Evolutionary conservation across 176 grass and related monocot genomes (phyloP), one percentile per base, ranked within the genome.

Genomic region (Rhynchospora pubera): DNA sequence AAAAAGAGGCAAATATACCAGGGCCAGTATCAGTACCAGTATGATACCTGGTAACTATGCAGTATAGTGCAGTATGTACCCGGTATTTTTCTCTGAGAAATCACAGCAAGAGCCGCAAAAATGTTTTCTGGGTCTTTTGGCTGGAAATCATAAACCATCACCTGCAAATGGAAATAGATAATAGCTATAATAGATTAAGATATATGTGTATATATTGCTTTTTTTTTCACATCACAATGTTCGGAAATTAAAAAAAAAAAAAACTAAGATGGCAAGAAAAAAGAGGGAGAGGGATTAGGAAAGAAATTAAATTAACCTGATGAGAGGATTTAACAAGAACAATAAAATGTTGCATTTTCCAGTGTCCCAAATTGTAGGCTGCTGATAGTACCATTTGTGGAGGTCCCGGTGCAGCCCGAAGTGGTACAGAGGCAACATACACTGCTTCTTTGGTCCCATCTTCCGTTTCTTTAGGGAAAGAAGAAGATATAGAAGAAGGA

Each of bases 261-360:
- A 39, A 39, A 28, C 1, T 28, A 28, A 45, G 30, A 7, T 59
- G 57, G 57, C 7, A 44, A 79, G 39, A 34, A 46, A 26, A 9
- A 18, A 68, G 61, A 59, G 4, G 11, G 30, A n/a, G 18, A 83
- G n/a, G 23, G 75, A 4, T 14, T 13, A 6, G 48, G 8, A 19
- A 59, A 65, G 21, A 21, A 64, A 64, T 28, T 64, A 1, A 67
- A 82, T 9, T 12, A 47, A 83, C n/a, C 43, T 83, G 26, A 50
- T 47, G 13, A 18, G 28, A 80, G 19, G 89, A 84, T 12, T 83
- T 83, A 79, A 98, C 58, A 79, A 98, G 64, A 79, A 94, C 89
- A 83, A 98, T 82, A 84, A 91, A 98, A 87, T 91, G 95, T 83
- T 91, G 95, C 51, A 94, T 85, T 56, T 91, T 81, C 89, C 87